Base-by-base conservation (phyloP, 805 yeast genomes). In the Isabelozyma pseudorhagii region DNA sequence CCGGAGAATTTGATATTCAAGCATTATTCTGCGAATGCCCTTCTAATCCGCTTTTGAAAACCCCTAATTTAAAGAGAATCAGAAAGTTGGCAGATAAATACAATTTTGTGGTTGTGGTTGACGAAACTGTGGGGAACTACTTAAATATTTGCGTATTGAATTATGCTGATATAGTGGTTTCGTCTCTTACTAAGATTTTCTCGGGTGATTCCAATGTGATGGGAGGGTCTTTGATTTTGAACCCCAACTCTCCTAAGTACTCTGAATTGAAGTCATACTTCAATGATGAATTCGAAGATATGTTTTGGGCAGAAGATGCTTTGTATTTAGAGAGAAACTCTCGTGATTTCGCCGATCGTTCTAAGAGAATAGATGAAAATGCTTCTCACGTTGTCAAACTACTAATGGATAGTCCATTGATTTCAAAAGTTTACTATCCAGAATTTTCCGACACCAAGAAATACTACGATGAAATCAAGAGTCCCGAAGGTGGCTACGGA, bases 121-220 rank as follows among this genome's bases (percentile, higher is more conserved):
- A 94, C 69, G 99, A 94, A 63, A 94, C 98, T 1, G 87, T 92
- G 18, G 97, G 97, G 13, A 94, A 94, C 60, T 85, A 90, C 61
- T 77, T 87, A 52, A 94, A 94, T 67, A 79, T 91, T 45, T 87
- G 89, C 56, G 87, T 87, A 4, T 73, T 90, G 50, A 87, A 89
- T 17, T 87, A 81, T 63, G 85, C 89, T n/a, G 99, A 94, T 66
- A 79, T 92, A 45, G 87, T 89, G 13, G 94, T 85, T 34, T 81
- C 93, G 31, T 89, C 97, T 8, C 75, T 94, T 53, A 92, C 97
- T 9, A 94, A 94, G 65, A 87, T 92, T 14, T 94, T 94, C 64
- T 84, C 93, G 38, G 97, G 98, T 21, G 97, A 90, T 64, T 86
- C 96, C 31, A 91, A 93, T 61, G 97, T 93, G 46, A 88, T 93